Base-by-base conservation (phyloP, 495 filamentous ascomycete genomes). In the Lophiostoma macrostomum region DNA sequence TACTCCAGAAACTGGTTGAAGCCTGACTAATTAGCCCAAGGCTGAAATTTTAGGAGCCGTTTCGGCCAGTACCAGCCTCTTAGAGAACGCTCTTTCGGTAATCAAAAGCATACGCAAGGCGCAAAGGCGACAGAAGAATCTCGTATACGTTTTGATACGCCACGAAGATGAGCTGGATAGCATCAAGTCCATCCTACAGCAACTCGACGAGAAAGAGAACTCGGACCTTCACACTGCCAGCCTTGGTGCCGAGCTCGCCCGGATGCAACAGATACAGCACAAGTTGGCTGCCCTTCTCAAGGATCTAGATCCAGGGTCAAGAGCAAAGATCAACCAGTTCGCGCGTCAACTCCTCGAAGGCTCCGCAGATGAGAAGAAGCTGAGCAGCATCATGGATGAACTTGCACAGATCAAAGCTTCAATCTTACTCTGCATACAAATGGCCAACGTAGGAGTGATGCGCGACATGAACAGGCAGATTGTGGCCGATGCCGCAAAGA, bases 351-450 rank as follows among this genome's bases (percentile, higher is more conserved):
- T 46, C 32, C 23, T 31, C 5, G 23, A 30, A 31, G 42, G 42
- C 24, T 29, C 42, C 22, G 27, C 22, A 7, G 27, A 46, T 24
- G 42, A 46, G 42, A 46, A 31, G 27, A 46, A 46, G 12, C 19
- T 46, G 25, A 30, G 42, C 42, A 24, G 42, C 42, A 29, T 46
- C 32, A 46, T 46, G 42, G 42, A 31, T 19, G 42, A 46, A 31
- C 42, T 46, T 13, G 42, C 23, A 29, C 42, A 46, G 10, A 31
- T 46, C 42, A 46, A 46, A 18, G 27, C 23, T 46, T 29, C 22
- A 13, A 29, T 46, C 7, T 30, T 46, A 29, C 42, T 46, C 13
- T 31, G 42, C 42, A 46, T 46, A 12, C 42, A 46, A 31, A 31
- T 46, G 23, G 42, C 42, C 25, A 46, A 30, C 25, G 42, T 46